phyloP scores from a whole-genome alignment of 208 protist genomes.

The Leishmania martiniquensis region DNA sequence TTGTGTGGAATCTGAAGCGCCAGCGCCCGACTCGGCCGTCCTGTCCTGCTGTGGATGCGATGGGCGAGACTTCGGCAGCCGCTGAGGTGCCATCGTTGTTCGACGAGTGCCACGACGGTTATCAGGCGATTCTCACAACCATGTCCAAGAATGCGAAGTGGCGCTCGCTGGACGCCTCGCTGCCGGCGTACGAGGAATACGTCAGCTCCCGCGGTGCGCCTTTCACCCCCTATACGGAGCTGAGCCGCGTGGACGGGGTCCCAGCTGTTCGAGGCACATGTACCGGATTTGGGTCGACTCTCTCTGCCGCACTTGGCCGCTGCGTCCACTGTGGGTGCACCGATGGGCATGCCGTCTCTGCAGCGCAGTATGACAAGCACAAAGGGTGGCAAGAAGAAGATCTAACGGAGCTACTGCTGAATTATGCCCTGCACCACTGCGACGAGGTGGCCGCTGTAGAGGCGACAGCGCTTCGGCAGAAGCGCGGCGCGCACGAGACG shows the following conservation, averaged over 20 bases:
- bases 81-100: constrained; percentile 42
- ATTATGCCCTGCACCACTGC: constrained; percentile 47
- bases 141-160: constrained; percentile 74
- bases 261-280: constrained; percentile 75
- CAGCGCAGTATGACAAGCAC: constrained; percentile 36
- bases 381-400: constrained; percentile 56
- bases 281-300: constrained; percentile 74
- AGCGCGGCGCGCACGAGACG: constrained; percentile 42
- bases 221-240: constrained; percentile 54
- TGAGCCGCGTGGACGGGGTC: constrained; percentile 62
- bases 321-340: constrained; percentile 65
- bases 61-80: not conserved
- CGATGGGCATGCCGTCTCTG: constrained; percentile 61
- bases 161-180: constrained; percentile 28
- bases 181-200: constrained; percentile 33
- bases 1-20: constrained; percentile 59
- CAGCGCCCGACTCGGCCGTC: constrained; percentile 3
- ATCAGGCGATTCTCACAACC: constrained; percentile 56
- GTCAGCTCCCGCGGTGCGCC: constrained; percentile 12
- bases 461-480: constrained; percentile 36
- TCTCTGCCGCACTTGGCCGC: constrained; percentile 34
- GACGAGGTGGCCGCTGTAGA: constrained; percentile 81
- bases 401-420: constrained; percentile 43
- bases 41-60: not conserved
- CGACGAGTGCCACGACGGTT: constrained; percentile 76